Evolutionary conservation across 139 green algal genomes (phyloP), one percentile per base, ranked within the genome.

Genomic region (Pedinophyceae sp.): DNA sequence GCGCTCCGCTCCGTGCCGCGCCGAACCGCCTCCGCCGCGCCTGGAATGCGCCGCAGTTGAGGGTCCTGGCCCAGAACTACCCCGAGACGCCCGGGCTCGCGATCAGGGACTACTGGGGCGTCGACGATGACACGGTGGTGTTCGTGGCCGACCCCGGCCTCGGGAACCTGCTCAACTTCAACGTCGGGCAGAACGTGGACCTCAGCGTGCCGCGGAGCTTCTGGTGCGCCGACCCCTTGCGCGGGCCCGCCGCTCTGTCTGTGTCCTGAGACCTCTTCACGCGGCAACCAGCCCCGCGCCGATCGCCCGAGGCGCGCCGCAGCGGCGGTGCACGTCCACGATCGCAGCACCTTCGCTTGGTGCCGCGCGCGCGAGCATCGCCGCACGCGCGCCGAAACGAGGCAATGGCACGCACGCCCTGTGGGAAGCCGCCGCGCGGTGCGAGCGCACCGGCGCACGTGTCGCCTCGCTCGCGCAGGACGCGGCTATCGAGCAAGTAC

Each of bases 161-260:
- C 80, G 79, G 79, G 34, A 89, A 96, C 70, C 89, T 97, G 55
- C 70, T 97, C 3, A 98, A 98, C 70, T 95, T 98, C 73, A 97
- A 97, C 61, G 85, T 97, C 10, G 89, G 89, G 1, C 29, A 61
- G 2, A 76, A 72, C 41, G 65, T 97, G n/a, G 39, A 56, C 34
- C 16, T 29, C 17, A 3, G 7, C 20, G 16, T 50, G 19, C 39
- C 50, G 51, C 30, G 48, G 16, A 34, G 30, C 3, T 60, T 15
- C 50, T 24, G 23, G 20, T 52, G 24, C 30, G 27, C 7, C 4
- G 15, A 7, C 10, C 45, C 13, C 7, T 41, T 20, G 7, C 7
- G 45, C 13, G n/a, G 48, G 5, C n/a, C n/a, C n/a, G n/a, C n/a
- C n/a, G n/a, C n/a, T n/a, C n/a, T n/a, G n/a, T n/a, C n/a, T n/a